Base-by-base conservation (phyloP, 2,329 filamentous ascomycete genomes). In the Lasiodiplodia sp. region DNA sequence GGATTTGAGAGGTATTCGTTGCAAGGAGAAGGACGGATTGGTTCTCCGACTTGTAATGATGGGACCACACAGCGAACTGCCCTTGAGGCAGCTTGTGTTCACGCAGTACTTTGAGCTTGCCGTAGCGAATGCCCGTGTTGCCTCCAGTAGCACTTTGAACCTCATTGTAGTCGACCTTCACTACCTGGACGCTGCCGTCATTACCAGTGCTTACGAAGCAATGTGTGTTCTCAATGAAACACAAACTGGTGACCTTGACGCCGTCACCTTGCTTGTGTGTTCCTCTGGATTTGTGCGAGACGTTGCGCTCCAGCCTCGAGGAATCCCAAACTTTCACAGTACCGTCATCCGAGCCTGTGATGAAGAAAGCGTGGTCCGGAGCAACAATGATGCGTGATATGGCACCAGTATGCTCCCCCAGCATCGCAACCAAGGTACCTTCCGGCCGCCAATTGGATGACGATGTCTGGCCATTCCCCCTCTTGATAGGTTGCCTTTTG, bases 271-370 rank as follows among this genome's bases (percentile, higher is more conserved):
- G 92, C 68, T 86, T 90, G 80, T 97, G 91, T 0, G 92, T 96
- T 76, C 96, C 92, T 25, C 95, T 87, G 34, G 96, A 94, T 53
- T 94, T 89, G 74, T 97, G 92, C 0, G 92, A 91, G 62, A 98
- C 89, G 76, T 97, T 98, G 55, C 94, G 91, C 80, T 99, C 96
- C 7, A 99, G 85, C 28, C 96, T 88, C 31, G 90, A 90, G 31
- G 93, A 91, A 80, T 99, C 96, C 96, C 96, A 99, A 5, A 99
- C 87, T 76, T 93, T 97, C 68, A 97, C 92, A 7, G 88, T 89
- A 2, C 96, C 93, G 79, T 99, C 96, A 75, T 97, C 93, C 11
- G 94, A 95, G 7, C 90, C 95, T 0, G 96, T 98, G 68, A 97
- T 87, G 79, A 99, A 99, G 81, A 99, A 99, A 4, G 90, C 83